Conservation (phyloP, 805 yeast genomes). For the Tetrapisispora phaffii region DNA sequence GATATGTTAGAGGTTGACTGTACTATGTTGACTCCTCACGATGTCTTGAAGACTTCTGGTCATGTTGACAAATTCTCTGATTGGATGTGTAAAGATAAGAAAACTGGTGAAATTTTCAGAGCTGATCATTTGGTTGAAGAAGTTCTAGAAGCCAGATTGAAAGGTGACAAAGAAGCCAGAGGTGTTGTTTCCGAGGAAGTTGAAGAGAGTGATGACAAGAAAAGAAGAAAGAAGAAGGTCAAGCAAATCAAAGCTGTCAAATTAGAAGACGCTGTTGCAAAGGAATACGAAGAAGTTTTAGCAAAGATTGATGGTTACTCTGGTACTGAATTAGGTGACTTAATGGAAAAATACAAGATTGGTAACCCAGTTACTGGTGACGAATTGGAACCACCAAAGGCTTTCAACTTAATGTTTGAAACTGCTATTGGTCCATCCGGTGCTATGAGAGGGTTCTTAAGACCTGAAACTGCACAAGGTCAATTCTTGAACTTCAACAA, state of each 20-base stretch:
- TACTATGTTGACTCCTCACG: constrained; percentile 95
- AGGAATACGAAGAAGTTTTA: constrained; percentile 75
- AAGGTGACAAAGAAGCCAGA: constrained; percentile 95
- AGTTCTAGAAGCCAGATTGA: constrained; percentile 89
- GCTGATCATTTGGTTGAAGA: constrained; percentile 98
- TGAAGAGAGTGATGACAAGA: constrained; percentile 66
- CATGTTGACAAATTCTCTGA: constrained; percentile 98
- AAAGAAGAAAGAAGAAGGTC: constrained; percentile 91
- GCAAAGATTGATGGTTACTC: constrained; percentile 94
- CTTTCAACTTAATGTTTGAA: constrained; percentile 97
- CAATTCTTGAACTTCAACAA: constrained; percentile 93
- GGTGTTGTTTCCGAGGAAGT: constrained; percentile 52
- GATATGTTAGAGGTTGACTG: constrained; percentile 98
- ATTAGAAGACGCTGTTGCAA: constrained; percentile 69
- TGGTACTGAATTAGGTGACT: constrained; percentile 84
- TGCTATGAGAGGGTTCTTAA: constrained; percentile 82
- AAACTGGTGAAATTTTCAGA: constrained; percentile 96
- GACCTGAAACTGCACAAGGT: constrained; percentile 99
- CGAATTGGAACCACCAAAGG: constrained; percentile 77
- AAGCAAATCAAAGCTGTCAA: constrained; percentile 85
- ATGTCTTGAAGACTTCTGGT: constrained; percentile 96
- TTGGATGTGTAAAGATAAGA: constrained; percentile 96
- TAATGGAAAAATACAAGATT: constrained; percentile 74
- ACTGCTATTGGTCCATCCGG: constrained; percentile 99
- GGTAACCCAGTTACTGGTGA: constrained; percentile 88